These are phyloP conservation scores for Zymoseptoria crescenta DNA, from an alignment of 2,329 filamentous ascomycete species.

Conservation along the genomic window DNA sequence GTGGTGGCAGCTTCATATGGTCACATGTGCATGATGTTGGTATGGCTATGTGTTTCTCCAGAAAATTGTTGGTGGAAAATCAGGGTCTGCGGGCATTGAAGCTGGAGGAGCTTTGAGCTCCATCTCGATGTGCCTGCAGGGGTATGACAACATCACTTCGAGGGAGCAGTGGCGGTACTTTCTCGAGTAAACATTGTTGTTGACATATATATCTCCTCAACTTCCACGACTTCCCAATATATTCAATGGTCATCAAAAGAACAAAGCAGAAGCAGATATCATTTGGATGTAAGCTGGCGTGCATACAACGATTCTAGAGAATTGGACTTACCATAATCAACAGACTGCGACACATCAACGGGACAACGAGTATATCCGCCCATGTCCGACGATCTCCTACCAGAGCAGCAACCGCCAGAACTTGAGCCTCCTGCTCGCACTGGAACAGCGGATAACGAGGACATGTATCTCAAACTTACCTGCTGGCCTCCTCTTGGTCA, in stretches of 20 bases:
- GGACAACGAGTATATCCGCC: conserved; percentile 31
- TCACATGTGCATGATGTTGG: not conserved
- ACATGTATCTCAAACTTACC: conserved; percentile 48
- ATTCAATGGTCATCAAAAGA: conserved; percentile 23
- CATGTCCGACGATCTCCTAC: conserved; percentile 18
- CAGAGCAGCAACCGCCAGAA: conserved; percentile 28
- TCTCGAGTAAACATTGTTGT: not conserved
- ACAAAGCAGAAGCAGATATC: conserved; percentile 29
- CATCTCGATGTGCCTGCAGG: not conserved
- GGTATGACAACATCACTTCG: not conserved
- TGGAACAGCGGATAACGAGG: conserved; percentile 7
- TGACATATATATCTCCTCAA: not conserved
- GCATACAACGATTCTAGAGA: not conserved
- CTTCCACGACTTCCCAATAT: not conserved
- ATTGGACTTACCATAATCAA: not conserved
- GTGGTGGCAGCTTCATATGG: not conserved
- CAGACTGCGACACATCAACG: conserved; percentile 29
- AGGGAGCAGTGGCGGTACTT: not conserved
- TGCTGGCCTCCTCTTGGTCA: conserved; percentile 69
- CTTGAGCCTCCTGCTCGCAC: conserved; percentile 14
- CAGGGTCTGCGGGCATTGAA: not conserved
- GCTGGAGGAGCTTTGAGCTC: not conserved
- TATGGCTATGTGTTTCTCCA: not conserved
- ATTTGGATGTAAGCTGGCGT: conserved; percentile 24
- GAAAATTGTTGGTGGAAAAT: not conserved